Evolutionary conservation across 139 green algal genomes (phyloP).

Genomic region (Ulvella scutata): DNA sequence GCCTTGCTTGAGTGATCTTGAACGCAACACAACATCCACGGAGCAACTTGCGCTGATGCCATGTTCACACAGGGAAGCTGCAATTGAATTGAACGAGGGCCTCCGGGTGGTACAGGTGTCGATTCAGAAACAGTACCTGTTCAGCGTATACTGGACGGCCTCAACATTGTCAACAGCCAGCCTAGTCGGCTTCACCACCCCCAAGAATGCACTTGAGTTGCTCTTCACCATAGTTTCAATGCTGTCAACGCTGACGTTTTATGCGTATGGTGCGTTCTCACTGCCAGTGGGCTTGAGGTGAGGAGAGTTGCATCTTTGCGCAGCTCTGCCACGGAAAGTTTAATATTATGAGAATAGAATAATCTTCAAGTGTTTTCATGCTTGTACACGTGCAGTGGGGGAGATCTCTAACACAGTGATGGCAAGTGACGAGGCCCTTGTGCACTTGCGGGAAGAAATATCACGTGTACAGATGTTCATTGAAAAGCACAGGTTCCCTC

Average conservation of each 20-base stretch:
- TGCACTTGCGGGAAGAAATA: constrained; percentile 9
- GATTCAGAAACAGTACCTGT: constrained; percentile 21
- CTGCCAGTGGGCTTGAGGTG: no score
- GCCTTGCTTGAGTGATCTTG: no score
- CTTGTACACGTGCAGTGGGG: no score
- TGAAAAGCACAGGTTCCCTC: background rate
- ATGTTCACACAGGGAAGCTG: no score
- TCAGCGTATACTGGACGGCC: constrained; percentile 20
- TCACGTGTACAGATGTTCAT: constrained; percentile 17
- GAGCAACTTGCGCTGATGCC: no score
- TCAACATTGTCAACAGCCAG: constrained; percentile 16
- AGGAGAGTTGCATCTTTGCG: no score
- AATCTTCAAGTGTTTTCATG: no score
- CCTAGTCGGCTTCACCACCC: constrained; percentile 14
- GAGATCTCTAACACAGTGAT: constrained; percentile 27
- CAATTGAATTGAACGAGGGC: background rate
- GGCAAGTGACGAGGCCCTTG: constrained; percentile 16
- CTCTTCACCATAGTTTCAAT: constrained; percentile 15
- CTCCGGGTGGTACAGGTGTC: no score
- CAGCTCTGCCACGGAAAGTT: no score
- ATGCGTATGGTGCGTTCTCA: no score
- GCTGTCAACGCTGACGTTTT: constrained; percentile 18
- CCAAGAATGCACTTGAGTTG: constrained; percentile 16
- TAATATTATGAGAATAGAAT: no score
- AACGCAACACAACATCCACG: no score